phyloP scores from a whole-genome alignment of 2,329 filamentous ascomycete species.

The Fusarium sp. region DNA sequence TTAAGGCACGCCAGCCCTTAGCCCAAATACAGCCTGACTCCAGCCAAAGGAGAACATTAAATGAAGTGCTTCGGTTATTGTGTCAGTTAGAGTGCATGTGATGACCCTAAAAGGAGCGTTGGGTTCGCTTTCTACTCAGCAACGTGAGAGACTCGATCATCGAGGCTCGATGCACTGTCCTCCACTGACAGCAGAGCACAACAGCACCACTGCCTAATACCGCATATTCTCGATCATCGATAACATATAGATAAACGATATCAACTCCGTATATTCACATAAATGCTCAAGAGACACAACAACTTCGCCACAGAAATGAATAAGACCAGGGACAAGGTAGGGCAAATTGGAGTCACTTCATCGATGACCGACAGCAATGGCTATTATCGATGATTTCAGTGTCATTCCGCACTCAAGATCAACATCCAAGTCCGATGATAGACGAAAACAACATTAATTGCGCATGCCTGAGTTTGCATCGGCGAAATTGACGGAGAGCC shows the following conservation, averaged over 20 bases:
- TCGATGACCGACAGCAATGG: fast-evolving
- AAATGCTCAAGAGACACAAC: fast-evolving
- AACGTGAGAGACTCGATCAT: not conserved
- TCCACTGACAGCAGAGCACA: fast-evolving
- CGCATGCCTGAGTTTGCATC: no score
- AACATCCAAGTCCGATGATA: fast-evolving
- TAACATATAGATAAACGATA: fast-evolving
- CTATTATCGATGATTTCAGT: fast-evolving
- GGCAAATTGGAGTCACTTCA: not conserved
- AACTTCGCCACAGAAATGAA: fast-evolving
- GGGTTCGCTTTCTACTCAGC: not conserved
- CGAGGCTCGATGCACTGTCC: not conserved
- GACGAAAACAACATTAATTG: no score
- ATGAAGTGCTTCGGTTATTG: no score
- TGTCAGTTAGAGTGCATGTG: no score
- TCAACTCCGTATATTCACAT: fast-evolving
- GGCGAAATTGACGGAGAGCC: fast-evolving
- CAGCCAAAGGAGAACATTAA: no score
- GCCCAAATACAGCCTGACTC: no score
- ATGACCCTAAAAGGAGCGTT: not conserved
- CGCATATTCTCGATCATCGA: not conserved
- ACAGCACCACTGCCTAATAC: fast-evolving
- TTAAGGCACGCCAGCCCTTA: no score
- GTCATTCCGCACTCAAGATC: fast-evolving
- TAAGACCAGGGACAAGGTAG: no score